Conservation (phyloP, 2,329 filamentous ascomycete genomes). For the Monilinia vaccinii-corymbosi region DNA sequence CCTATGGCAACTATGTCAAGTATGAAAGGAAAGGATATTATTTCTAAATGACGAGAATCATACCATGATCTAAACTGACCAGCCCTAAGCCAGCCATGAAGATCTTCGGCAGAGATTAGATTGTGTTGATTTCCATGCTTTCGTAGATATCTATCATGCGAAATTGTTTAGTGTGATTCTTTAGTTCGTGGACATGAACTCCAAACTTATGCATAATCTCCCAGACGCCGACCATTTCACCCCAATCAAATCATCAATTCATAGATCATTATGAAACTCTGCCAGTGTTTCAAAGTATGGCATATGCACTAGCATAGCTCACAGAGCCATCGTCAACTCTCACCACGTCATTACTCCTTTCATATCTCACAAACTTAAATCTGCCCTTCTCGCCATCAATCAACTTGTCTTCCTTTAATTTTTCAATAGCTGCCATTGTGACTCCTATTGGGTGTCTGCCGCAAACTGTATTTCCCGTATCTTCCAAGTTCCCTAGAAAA, state of each 20-base stretch:
- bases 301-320: slow-evolving; percentile 91
- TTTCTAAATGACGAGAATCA: no score
- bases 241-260: background rate
- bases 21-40: no score
- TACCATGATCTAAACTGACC: no score
- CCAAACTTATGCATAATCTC: background rate
- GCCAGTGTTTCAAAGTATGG: slow-evolving; percentile 41
- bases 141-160: background rate
- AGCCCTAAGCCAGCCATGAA: background rate
- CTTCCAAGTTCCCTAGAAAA: slow-evolving; percentile 60
- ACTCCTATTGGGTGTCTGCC: slow-evolving; percentile 92
- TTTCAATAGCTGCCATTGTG: slow-evolving; percentile 78
- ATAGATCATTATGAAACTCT: background rate
- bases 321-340: slow-evolving; percentile 70
- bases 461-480: slow-evolving; percentile 86
- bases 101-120: background rate
- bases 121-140: background rate
- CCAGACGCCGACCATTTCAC: background rate
- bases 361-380: slow-evolving; percentile 74
- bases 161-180: background rate
- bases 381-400: slow-evolving; percentile 24
- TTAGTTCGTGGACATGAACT: background rate
- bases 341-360: slow-evolving; percentile 70
- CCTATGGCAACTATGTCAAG: no score
- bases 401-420: slow-evolving; percentile 34